Evolutionary conservation across 768 basidiomycete genomes (phyloP), one percentile per base, ranked within the genome.

Genomic region (Naematelia encephala): DNA sequence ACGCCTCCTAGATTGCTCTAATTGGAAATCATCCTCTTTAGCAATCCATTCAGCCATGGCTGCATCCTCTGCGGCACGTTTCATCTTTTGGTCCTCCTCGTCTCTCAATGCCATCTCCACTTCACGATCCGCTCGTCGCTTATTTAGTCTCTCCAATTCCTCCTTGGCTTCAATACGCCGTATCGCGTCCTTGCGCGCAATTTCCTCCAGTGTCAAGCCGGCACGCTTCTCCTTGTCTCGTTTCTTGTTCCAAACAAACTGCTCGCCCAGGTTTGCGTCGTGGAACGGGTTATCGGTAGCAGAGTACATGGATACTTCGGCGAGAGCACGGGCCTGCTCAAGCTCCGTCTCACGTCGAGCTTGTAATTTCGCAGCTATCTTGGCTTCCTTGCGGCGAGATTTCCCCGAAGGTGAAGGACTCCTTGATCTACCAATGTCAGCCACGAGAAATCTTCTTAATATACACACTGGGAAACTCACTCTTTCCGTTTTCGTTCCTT

Each of bases 181-280:
- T 23, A 90, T 74, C 0, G 86, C 85, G 79, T 99, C 96, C 66
- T 84, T 84, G 63, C 82, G 82, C 61, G 88, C 87, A 1, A 88
- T 81, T 70, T 99, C 96, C 0, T 85, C 86, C 0, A 85, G 70
- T 0, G 86, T 84, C 50, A 98, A 70, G 1, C 96, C 96, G 60
- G 85, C 80, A 79, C 94, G 97, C 69, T 85, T 84, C 76, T 99
- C 96, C 80, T 91, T 91, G 77, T 99, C 96, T 25, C 86, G 84
- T 81, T 99, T 99, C 82, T 99, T 99, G 80, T 92, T 90, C 96
- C 96, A 99, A 58, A 89, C 86, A 78, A 99, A 99, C 75, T 93
- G 91, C 73, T 97, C 90, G 21, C 87, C 88, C 28, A 98, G 86
- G 77, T 98, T 97, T 62, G 90, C 87, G 69, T 98, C 96, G 78